Evolutionary conservation across 1,284 basidiomycete genomes (phyloP), one percentile per base, ranked within the genome.

Genomic region (Ganoderma multipileum): DNA sequence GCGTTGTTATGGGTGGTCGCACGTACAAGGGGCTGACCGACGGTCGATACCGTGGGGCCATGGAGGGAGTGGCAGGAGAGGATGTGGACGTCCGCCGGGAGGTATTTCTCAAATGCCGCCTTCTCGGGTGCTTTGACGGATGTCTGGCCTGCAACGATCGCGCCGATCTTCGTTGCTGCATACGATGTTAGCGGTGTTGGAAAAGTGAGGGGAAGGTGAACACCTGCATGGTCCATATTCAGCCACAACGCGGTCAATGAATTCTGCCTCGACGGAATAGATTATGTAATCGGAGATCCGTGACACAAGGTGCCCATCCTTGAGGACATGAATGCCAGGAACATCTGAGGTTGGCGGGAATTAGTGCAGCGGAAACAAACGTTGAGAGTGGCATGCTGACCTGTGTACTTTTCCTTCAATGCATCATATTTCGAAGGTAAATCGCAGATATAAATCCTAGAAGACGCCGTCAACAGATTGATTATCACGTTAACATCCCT

Each of bases 91-190:
- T 99, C 97, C 8, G 82, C 72, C 0, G 97, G 98, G 0, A 99
- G 89, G 77, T 95, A 87, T 65, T 89, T 89, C 73, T 99, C 97
- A 77, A 99, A 99, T 0, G 98, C 97, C 0, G 81, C 87, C 73
- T 88, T 91, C 79, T 99, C 97, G 0, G 98, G 98, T 0, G 96
- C 95, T 80, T 99, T 99, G 68, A 99, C 97, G 0, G 95, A 97
- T 0, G 97, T 99, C 81, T 99, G 97, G 0, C 96, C 97, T 0
- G 95, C 90, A 8, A 99, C 97, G 62, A 98, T 92, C 1, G 97
- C 94, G 26, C 95, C 90, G 23, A 97, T 81, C 81, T 98, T 99
- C 4, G 96, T 98, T 12, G 96, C 95, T 96, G 75, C 0, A 33
- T 8, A 42, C 54, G 28, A 14, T 7, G 39, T 63, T 28, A 77